These are phyloP conservation scores for Conticribra guillardii DNA, from an alignment of 108 stramenopile species.

Conservation along the genomic window DNA sequence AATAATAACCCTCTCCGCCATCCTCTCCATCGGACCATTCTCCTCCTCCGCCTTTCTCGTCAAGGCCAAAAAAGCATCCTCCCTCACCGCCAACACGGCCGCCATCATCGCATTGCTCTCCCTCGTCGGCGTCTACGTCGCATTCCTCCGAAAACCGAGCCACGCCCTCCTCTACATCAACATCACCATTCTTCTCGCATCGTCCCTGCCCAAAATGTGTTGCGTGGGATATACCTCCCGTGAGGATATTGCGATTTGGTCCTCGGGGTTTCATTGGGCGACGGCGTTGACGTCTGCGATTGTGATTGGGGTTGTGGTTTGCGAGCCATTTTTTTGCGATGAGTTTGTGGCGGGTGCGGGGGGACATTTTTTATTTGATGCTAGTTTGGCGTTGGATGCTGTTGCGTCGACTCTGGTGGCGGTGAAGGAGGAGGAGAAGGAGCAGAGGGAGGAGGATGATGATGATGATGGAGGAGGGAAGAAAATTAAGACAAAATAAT, in stretches of 20 bases:
- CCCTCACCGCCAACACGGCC: background rate
- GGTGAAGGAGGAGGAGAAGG: no score
- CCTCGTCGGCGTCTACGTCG: constrained; percentile 5
- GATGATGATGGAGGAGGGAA: no score
- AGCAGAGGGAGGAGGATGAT: no score
- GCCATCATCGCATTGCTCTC: background rate
- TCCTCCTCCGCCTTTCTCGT: constrained; percentile 5
- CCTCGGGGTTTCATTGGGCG: constrained; percentile 1
- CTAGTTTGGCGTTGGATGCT: constrained; percentile 10
- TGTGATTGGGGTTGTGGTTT: constrained; percentile 6
- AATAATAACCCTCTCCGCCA: constrained; percentile 8
- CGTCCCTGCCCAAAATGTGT: constrained; percentile 6
- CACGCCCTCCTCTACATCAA: constrained; percentile 35
- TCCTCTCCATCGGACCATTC: constrained; percentile 29
- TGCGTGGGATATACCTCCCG: constrained; percentile 11
- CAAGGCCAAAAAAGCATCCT: constrained; percentile 7
- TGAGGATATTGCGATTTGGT: constrained; percentile 8
- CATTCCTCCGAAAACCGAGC: constrained; percentile 9
- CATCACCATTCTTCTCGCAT: constrained; percentile 11
- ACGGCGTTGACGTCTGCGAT: background rate
- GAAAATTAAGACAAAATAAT: no score
- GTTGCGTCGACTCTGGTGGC: no score
- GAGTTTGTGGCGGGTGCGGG: constrained; percentile 18
- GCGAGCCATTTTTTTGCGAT: constrained; percentile 35
- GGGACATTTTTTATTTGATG: constrained; percentile 30